Evolutionary conservation across 768 basidiomycete genomes (phyloP).

Genomic region (Pleurotus tuoliensis): DNA sequence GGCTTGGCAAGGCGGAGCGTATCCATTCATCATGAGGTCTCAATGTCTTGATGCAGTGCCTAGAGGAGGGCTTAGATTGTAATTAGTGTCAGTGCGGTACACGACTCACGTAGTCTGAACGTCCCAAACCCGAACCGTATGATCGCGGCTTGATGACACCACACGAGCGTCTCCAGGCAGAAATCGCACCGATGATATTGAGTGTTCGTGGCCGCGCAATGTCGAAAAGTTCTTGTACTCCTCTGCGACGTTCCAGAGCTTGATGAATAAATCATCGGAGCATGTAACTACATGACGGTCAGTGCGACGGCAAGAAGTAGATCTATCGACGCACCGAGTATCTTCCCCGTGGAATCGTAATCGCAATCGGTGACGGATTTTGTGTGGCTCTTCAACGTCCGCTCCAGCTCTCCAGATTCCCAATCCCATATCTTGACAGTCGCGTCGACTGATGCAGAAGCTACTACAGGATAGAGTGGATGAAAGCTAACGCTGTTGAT

Average conservation of each 20-base stretch:
- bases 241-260: constrained; percentile 87
- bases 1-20: constrained; percentile 58
- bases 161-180: constrained; percentile 81
- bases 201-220: constrained; percentile 86
- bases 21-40: constrained; percentile 73
- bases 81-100: background rate
- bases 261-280: constrained; percentile 87
- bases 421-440: constrained; percentile 95
- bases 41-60: constrained; percentile 11
- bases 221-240: constrained; percentile 90
- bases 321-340: constrained; percentile 54
- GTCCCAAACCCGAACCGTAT: constrained; percentile 83
- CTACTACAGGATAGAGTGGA: constrained; percentile 77
- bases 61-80: constrained; percentile 8
- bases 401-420: constrained; percentile 92
- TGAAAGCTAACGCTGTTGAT: constrained; percentile 84
- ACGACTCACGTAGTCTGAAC: constrained; percentile 74
- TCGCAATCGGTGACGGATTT: constrained; percentile 85
- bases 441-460: constrained; percentile 84
- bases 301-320: background rate
- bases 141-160: constrained; percentile 84
- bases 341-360: constrained; percentile 81
- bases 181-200: constrained; percentile 83
- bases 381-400: constrained; percentile 90
- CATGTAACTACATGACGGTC: constrained; percentile 43